Percentiles rank a stretch among this genome's conserved stretches.
phyloP scores from a whole-genome alignment of 306 rosid species.

The Mucuna pruriens region DNA sequence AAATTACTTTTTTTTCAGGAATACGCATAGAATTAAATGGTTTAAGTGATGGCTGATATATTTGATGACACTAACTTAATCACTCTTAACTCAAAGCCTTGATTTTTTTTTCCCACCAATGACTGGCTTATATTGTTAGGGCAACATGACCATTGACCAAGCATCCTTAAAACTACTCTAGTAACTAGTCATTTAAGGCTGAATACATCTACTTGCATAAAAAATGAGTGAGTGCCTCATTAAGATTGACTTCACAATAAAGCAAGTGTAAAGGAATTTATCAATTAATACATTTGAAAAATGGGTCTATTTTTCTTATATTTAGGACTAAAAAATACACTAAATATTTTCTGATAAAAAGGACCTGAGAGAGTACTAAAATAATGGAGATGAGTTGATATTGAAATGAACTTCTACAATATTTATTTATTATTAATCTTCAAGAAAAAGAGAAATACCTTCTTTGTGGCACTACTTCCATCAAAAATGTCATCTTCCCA shows the following conservation, averaged over 20 bases:
- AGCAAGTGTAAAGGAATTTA: background rate
- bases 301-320: background rate
- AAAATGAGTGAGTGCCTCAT: background rate
- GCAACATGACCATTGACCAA: background rate
- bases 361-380: background rate
- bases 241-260: background rate
- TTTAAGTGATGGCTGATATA: background rate
- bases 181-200: background rate
- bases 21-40: background rate
- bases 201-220: background rate
- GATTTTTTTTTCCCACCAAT: background rate
- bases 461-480: conserved; percentile 41
- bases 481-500: conserved; percentile 77
- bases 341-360: background rate
- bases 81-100: background rate
- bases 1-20: background rate
- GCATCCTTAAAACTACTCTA: background rate
- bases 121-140: background rate
- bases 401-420: background rate
- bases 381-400: background rate
- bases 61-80: background rate
- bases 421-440: conserved; percentile 22
- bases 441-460: conserved; percentile 54
- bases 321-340: background rate
- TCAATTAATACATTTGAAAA: background rate